These are phyloP conservation scores for Notholithocarpus densiflorus DNA, from an alignment of 306 rosid species.

Conservation along the genomic window DNA sequence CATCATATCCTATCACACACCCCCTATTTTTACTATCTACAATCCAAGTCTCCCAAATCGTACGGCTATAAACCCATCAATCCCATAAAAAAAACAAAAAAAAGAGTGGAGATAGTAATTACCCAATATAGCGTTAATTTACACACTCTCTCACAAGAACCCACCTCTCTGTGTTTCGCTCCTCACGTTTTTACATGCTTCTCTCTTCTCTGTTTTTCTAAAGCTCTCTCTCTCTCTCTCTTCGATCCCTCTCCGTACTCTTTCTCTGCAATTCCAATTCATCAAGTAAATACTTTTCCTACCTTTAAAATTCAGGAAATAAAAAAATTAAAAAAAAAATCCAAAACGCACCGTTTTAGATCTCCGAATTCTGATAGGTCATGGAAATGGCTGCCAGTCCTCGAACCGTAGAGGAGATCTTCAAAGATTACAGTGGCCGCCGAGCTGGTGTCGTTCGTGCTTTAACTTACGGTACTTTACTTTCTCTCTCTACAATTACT, in stretches of 20 bases:
- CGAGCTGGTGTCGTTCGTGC: slow-evolving; percentile 83
- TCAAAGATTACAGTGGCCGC: slow-evolving; percentile 79
- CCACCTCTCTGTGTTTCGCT: neutral
- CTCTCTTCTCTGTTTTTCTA: slow-evolving; percentile 30
- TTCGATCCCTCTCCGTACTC: slow-evolving; percentile 41
- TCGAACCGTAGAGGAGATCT: slow-evolving; percentile 91
- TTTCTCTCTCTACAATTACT: neutral
- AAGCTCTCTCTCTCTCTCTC: slow-evolving; percentile 9
- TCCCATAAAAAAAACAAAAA: too few species aligned
- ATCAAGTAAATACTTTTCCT: slow-evolving; percentile 12
- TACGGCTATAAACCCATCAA: too few species aligned
- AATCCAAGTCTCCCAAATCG: neutral
- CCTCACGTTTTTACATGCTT: slow-evolving; percentile 33
- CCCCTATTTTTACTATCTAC: neutral
- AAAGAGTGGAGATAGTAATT: slow-evolving; percentile 9
- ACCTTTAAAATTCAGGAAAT: too few species aligned
- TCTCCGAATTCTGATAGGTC: slow-evolving; percentile 49
- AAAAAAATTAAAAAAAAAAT: too few species aligned
- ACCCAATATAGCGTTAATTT: slow-evolving; percentile 3
- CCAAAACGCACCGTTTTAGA: slow-evolving; percentile 21
- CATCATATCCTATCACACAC: too few species aligned
- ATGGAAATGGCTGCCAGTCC: slow-evolving; percentile 83
- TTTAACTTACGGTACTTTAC: slow-evolving; percentile 53
- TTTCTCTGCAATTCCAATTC: slow-evolving; percentile 22
- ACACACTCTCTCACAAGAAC: neutral